These are phyloP conservation scores for Haberlea rhodopensis DNA, from an alignment of 257 asterid genomes.

Conservation along the genomic window DNA sequence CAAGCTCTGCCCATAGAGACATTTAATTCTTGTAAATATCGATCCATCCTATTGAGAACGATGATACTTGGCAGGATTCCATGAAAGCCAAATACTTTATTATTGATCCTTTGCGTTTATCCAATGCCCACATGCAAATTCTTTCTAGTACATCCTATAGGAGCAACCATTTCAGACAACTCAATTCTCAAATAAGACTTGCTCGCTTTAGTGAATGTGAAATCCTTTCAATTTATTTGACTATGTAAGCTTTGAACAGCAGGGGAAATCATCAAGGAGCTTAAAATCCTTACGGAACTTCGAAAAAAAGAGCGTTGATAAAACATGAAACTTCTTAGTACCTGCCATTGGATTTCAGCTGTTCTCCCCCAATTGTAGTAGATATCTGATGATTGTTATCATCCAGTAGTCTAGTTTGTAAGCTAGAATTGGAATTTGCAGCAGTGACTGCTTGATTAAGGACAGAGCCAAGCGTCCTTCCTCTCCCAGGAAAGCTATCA, in stretches of 20 bases:
- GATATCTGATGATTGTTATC: slow-evolving; percentile 41
- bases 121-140: not conserved
- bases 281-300: not conserved
- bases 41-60: not conserved
- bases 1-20: not conserved
- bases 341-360: slow-evolving; percentile 46
- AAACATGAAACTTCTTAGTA: slow-evolving; percentile 10
- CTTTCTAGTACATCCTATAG: not conserved
- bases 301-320: too few species aligned
- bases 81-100: not conserved
- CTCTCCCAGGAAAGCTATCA: slow-evolving; percentile 82
- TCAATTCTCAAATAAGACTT: not conserved
- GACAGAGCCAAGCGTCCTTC: slow-evolving; percentile 59
- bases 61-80: not conserved
- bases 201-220: not conserved
- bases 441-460: slow-evolving; percentile 41
- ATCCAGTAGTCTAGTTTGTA: slow-evolving; percentile 77
- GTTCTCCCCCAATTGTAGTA: slow-evolving; percentile 38
- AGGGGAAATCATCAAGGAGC: not conserved
- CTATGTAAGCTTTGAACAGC: not conserved
- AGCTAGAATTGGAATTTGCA: slow-evolving; percentile 54
- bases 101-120: not conserved
- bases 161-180: not conserved
- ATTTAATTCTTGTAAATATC: not conserved
- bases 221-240: not conserved